Conservation (phyloP, 306 rosid species). For the Arachis stenosperma region DNA sequence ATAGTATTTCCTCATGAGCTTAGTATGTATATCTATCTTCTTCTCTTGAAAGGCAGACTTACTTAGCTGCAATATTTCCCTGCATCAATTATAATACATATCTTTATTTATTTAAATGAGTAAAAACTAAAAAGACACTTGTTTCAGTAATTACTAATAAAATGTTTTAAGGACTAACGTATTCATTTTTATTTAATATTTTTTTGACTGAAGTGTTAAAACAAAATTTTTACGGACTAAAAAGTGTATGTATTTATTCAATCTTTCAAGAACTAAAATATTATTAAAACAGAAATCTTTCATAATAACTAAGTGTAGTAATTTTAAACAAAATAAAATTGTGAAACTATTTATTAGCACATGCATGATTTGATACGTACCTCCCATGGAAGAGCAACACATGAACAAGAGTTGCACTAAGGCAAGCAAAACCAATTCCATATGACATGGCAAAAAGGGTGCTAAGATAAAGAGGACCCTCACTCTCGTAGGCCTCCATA, state of each 20-base stretch:
- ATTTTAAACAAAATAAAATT: no score
- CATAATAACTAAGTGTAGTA: no score
- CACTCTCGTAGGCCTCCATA: conserved; percentile 54
- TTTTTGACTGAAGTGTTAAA: no score
- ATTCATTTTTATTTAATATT: no score
- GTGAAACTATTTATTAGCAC: no score
- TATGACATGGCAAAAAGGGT: conserved; percentile 62
- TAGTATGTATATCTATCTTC: conserved; percentile 77
- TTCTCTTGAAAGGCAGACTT: conserved; percentile 72
- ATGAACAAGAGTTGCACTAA: conserved; percentile 75
- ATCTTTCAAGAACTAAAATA: no score
- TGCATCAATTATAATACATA: conserved; percentile 34
- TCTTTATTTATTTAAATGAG: conserved; percentile 14
- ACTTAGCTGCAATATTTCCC: conserved; percentile 72
- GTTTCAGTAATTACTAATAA: no score
- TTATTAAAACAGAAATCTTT: no score
- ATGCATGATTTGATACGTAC: neutral
- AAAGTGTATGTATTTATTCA: no score
- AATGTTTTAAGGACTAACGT: no score
- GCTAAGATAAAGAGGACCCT: conserved; percentile 76
- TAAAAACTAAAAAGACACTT: neutral
- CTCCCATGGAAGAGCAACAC: conserved; percentile 79
- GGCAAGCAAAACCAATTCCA: conserved; percentile 77
- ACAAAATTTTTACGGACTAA: no score
- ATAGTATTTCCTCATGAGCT: conserved; percentile 66